These are phyloP conservation scores for Fusarium abutilonis DNA, from an alignment of 2,329 filamentous ascomycete species.

Conservation along the genomic window DNA sequence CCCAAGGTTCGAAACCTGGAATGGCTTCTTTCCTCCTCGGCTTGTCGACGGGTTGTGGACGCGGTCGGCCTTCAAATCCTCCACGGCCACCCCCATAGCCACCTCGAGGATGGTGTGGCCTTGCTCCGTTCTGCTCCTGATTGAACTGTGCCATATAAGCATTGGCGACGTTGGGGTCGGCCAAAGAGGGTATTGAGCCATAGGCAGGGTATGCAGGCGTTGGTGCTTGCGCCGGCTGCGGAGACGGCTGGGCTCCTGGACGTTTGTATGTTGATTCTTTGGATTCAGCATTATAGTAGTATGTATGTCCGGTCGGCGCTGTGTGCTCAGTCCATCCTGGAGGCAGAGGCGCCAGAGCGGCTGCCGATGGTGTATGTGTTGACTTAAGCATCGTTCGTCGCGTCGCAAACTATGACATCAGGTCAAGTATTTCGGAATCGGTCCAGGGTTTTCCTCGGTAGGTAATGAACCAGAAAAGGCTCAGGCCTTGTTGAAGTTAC, in stretches of 20 bases:
- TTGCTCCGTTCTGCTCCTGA: slow-evolving; percentile 53
- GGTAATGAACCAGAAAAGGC: not conserved
- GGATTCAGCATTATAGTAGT: slow-evolving; percentile 86
- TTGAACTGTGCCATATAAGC: slow-evolving; percentile 68
- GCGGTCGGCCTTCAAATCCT: slow-evolving; percentile 67
- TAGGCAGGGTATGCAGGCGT: slow-evolving; percentile 46
- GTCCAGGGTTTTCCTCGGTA: not conserved
- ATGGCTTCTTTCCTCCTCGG: slow-evolving; percentile 83
- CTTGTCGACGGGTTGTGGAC: slow-evolving; percentile 77
- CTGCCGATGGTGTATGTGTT: slow-evolving; percentile 71
- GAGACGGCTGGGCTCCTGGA: slow-evolving; percentile 58
- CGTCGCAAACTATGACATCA: slow-evolving; percentile 30
- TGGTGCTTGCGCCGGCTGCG: slow-evolving; percentile 44
- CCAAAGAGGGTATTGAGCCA: slow-evolving; percentile 52
- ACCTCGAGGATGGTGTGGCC: slow-evolving; percentile 45
- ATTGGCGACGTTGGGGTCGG: slow-evolving; percentile 67
- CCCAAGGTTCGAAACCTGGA: slow-evolving; percentile 85
- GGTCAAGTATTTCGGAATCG: not conserved
- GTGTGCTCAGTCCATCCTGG: slow-evolving; percentile 94
- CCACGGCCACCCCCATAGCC: slow-evolving; percentile 53
- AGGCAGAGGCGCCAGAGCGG: slow-evolving; percentile 68
- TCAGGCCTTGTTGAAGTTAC: not conserved
- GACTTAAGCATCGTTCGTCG: slow-evolving; percentile 72
- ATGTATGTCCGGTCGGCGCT: slow-evolving; percentile 85
- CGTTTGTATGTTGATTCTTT: slow-evolving; percentile 89